phyloP scores from a whole-genome alignment of 352 stramenopile species.

The Pelagophyceae sp. region DNA sequence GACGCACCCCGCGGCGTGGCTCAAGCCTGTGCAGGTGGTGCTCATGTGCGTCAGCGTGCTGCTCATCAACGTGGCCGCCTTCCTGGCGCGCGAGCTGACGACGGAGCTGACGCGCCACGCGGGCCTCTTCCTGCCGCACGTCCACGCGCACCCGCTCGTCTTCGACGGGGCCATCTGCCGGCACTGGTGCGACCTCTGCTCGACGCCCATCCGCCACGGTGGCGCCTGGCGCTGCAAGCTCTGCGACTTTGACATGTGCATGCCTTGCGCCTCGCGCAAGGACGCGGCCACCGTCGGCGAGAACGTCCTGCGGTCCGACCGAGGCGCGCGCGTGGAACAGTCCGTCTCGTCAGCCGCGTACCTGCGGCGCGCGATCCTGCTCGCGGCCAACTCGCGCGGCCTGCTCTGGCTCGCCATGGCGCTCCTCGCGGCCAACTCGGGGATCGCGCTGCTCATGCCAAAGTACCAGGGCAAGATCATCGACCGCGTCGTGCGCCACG shows the following conservation, averaged over 20 bases:
- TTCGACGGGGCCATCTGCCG: conserved; percentile 29
- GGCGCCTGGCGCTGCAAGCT: conserved; percentile 36
- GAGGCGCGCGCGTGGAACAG: conserved; percentile 21
- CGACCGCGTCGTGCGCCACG: conserved; percentile 33
- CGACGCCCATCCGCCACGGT: conserved; percentile 19
- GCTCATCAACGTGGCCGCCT: conserved; percentile 31
- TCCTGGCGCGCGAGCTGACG: conserved; percentile 22
- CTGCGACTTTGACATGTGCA: conserved; percentile 42
- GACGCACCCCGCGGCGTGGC: not conserved
- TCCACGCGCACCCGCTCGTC: conserved; percentile 39
- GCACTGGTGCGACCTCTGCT: conserved; percentile 40
- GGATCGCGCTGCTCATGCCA: conserved; percentile 29
- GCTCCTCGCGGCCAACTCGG: conserved; percentile 24
- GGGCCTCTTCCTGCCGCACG: conserved; percentile 27
- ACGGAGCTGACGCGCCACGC: conserved; percentile 29
- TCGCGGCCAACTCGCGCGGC: conserved; percentile 23
- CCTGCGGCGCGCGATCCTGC: conserved; percentile 18
- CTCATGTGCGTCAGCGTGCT: conserved; percentile 30
- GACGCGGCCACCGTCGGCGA: conserved; percentile 30
- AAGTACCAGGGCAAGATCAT: conserved; percentile 42
- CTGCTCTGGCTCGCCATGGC: conserved; percentile 28
- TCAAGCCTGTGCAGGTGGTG: not conserved
- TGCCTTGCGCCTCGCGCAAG: conserved; percentile 24
- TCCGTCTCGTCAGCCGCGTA: conserved; percentile 22
- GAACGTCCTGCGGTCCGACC: conserved; percentile 31